Evolutionary conservation across 495 filamentous ascomycete species (phyloP), one percentile per base, ranked within the genome.

Genomic region (Neurospora sp.): DNA sequence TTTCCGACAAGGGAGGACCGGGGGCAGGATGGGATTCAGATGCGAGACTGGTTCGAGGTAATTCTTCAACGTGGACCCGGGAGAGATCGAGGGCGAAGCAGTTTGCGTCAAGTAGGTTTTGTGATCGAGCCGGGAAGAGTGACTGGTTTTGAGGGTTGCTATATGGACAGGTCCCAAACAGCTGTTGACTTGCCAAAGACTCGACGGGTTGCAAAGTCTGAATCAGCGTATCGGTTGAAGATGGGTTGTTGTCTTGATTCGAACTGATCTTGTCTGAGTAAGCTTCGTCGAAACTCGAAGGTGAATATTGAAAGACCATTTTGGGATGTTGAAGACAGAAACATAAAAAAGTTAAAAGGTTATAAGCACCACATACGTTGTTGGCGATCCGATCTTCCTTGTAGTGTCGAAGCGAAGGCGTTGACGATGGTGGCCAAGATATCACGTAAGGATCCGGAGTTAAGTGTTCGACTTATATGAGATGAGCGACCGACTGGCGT

Each of bases 211-310:
- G 74, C 35, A 82, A 72, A 71, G 75, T 77, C 72, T 81, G 79
- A 74, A 81, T 80, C 41, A 78, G 72, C 8, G 77, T 79, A 69
- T 77, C 77, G 75, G 81, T 81, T 39, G 81, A 78, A 35, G 82
- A 82, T 42, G 77, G 76, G 69, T 80, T 74, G 72, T 79, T 81
- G 71, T 75, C 75, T 69, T 76, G 73, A 80, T 80, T 82, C 73
- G 82, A 83, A 69, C 83, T 86, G 78, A 81, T 74, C 70, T 75
- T 81, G 68, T 78, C 81, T 85, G 80, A 85, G 84, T 83, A 83
- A 82, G 81, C 80, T 72, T 80, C 75, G 75, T 81, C 78, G 74
- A 74, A 74, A 77, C 71, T 71, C 35, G 77, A 77, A 73, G 77
- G 73, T 71, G 74, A 71, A 72, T 80, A 78, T 68, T 75, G 70